These are phyloP conservation scores for Debaryomycetaceae sp. DNA, from an alignment of 1,139 yeast species.

Conservation along the genomic window DNA sequence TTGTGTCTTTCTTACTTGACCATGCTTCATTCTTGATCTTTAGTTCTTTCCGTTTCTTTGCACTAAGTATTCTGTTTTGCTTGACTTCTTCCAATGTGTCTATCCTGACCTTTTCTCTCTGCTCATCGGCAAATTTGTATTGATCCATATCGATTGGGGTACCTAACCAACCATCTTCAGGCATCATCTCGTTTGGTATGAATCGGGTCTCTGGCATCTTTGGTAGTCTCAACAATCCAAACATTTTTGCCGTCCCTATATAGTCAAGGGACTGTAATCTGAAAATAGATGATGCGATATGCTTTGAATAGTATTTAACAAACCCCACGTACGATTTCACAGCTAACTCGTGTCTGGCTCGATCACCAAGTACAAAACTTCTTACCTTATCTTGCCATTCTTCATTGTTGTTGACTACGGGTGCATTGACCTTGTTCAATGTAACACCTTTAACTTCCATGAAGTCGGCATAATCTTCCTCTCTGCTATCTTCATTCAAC, in stretches of 20 bases:
- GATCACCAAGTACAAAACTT: conserved; percentile 63
- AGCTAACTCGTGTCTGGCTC: conserved; percentile 78
- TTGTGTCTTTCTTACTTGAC: conserved; percentile 67
- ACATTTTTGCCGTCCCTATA: conserved; percentile 66
- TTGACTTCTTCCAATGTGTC: conserved; percentile 52
- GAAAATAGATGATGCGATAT: conserved; percentile 88
- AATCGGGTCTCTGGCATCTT: conserved; percentile 86
- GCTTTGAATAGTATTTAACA: conserved; percentile 80
- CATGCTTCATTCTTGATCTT: conserved; percentile 67
- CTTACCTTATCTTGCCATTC: conserved; percentile 33
- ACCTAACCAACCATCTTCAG: conserved; percentile 73
- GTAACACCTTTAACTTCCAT: conserved; percentile 69
- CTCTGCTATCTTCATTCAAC: conserved; percentile 63
- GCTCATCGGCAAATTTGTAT: conserved; percentile 60
- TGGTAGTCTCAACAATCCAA: conserved; percentile 81
- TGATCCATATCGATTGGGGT: conserved; percentile 59
- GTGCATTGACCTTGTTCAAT: conserved; percentile 38
- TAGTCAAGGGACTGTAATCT: conserved; percentile 70
- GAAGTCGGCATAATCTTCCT: conserved; percentile 78
- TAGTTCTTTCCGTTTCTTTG: conserved; percentile 47
- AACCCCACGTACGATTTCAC: conserved; percentile 81
- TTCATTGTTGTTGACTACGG: conserved; percentile 20
- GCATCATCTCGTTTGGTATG: conserved; percentile 45
- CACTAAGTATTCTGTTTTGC: conserved; percentile 41
- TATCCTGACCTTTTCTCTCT: conserved; percentile 60